phyloP scores from a whole-genome alignment of 2,329 filamentous ascomycete genomes.

The Botrytis fragariae region DNA sequence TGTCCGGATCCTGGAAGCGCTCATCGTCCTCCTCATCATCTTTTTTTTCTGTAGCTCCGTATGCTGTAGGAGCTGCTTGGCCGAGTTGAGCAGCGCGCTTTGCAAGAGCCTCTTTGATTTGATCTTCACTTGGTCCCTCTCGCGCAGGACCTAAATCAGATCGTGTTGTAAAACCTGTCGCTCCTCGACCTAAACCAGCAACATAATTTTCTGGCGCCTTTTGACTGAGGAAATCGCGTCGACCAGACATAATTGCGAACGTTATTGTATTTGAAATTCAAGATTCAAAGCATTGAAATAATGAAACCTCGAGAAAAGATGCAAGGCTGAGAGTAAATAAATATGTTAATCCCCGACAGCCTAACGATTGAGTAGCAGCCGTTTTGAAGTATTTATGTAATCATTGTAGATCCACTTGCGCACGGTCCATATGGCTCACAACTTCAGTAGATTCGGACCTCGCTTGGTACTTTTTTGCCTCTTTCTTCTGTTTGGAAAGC shows the following conservation, averaged over 20 bases:
- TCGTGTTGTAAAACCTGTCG: conserved; percentile 95
- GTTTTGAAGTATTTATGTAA: conserved; percentile 4
- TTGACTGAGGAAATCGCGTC: conserved; percentile 85
- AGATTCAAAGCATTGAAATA: conserved; percentile 7
- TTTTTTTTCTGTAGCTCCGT: conserved; percentile 56
- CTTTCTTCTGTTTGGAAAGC: background rate
- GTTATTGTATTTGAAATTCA: background rate
- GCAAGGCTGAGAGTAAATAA: conserved; percentile 12
- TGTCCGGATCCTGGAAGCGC: conserved; percentile 92
- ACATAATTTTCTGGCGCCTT: conserved; percentile 86
- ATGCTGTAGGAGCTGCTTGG: conserved; percentile 67
- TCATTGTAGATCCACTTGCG: background rate
- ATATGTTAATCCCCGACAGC: background rate
- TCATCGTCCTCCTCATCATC: conserved; percentile 72
- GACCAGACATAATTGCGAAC: conserved; percentile 41
- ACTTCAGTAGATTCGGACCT: background rate
- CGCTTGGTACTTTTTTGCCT: background rate
- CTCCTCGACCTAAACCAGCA: conserved; percentile 93
- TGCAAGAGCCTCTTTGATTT: conserved; percentile 95
- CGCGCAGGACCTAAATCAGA: conserved; percentile 93
- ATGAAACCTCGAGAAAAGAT: background rate
- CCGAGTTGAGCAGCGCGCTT: conserved; percentile 86
- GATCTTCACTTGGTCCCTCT: conserved; percentile 93
- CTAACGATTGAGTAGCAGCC: background rate
- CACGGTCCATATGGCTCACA: background rate